A percentile compares a stretch with the other conserved stretches of the same genome.
Conservation (phyloP, 2,329 filamentous ascomycete genomes). For the Fusarium pseudograminearum region DNA sequence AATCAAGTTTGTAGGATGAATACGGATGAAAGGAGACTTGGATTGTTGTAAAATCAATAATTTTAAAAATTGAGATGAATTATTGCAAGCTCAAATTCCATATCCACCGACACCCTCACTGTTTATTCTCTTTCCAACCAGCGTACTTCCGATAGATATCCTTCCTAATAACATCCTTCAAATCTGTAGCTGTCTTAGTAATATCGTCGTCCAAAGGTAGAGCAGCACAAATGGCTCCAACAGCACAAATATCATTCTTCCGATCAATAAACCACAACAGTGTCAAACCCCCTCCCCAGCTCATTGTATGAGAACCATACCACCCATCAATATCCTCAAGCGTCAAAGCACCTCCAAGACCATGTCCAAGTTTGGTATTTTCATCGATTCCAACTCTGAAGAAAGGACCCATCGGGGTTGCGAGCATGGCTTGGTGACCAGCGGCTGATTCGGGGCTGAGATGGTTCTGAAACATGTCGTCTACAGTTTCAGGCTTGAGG, state of each 20-base stretch:
- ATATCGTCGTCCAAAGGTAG: constrained; percentile 49
- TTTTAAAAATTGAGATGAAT: background rate
- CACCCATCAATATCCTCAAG: constrained; percentile 57
- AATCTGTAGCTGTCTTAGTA: constrained; percentile 25
- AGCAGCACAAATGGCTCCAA: constrained; percentile 55
- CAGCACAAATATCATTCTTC: constrained; percentile 58
- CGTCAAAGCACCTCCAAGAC: constrained; percentile 57
- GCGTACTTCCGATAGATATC: constrained; percentile 56
- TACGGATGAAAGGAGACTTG: background rate
- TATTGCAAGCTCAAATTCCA: background rate
- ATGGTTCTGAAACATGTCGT: constrained; percentile 62
- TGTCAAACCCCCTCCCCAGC: constrained; percentile 61
- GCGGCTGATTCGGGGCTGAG: constrained; percentile 51
- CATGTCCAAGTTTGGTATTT: constrained; percentile 53
- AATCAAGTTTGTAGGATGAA: constrained; percentile 6
- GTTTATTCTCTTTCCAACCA: constrained; percentile 14
- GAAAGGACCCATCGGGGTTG: constrained; percentile 50
- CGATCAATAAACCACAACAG: constrained; percentile 63
- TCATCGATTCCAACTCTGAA: constrained; percentile 53
- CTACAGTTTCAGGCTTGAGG: constrained; percentile 56
- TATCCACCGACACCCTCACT: background rate
- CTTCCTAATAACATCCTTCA: constrained; percentile 58
- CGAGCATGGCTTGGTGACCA: constrained; percentile 48
- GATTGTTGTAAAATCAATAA: background rate
- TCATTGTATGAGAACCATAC: constrained; percentile 58